Evolutionary conservation across 2,329 filamentous ascomycete species (phyloP).

Genomic region (Fusarium sp.): DNA sequence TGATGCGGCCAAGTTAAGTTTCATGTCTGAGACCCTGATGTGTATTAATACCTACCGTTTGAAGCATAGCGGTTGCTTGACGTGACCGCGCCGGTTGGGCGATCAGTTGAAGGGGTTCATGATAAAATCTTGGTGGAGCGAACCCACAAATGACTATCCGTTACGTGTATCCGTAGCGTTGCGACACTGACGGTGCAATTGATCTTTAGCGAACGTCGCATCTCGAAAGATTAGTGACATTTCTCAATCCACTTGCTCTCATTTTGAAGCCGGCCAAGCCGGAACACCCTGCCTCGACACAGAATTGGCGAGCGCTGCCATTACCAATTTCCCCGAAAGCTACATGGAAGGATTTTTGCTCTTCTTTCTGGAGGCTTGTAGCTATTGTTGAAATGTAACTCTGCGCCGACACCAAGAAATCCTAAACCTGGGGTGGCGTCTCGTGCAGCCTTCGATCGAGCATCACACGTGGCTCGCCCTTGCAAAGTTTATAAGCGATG

Average conservation of each 20-base stretch:
- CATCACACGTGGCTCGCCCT: constrained; percentile 17
- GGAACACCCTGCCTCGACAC: neutral
- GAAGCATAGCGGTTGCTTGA: neutral
- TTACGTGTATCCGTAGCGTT: neutral
- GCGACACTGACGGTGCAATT: neutral
- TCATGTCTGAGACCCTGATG: neutral
- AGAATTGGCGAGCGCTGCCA: neutral
- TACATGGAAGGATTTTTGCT: neutral
- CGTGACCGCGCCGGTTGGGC: neutral
- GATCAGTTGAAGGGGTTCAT: neutral
- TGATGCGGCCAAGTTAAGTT: neutral
- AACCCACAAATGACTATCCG: neutral
- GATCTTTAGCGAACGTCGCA: neutral
- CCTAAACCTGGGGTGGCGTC: constrained; percentile 7
- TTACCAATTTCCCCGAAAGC: neutral
- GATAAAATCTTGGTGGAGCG: neutral
- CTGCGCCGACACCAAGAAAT: neutral
- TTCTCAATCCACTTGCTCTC: neutral
- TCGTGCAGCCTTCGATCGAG: constrained; percentile 10
- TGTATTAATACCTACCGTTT: neutral
- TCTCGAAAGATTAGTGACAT: neutral
- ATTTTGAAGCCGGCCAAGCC: neutral
- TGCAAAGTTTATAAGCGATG: constrained; percentile 29
- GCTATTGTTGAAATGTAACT: constrained; percentile 2
- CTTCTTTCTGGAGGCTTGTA: neutral